phyloP scores from a whole-genome alignment of 2,329 filamentous ascomycete genomes.

The Zymoseptoria passerinii region DNA sequence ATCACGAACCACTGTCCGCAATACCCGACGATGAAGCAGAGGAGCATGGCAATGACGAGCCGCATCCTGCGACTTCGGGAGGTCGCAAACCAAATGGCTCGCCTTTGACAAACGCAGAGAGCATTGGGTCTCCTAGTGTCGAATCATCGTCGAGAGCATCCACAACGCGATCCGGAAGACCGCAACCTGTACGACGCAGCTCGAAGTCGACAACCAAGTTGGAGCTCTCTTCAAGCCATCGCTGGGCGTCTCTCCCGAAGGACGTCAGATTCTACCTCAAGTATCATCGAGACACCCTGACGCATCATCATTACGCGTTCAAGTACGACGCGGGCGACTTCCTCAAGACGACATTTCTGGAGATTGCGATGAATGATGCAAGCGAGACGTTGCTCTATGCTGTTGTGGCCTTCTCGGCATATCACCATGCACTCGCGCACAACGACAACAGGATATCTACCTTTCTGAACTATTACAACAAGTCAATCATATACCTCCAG shows the following conservation, averaged over 20 bases:
- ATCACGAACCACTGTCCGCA: conserved; percentile 32
- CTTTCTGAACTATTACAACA: conserved; percentile 86
- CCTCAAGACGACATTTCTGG: conserved; percentile 61
- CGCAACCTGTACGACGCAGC: conserved; percentile 13
- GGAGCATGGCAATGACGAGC: conserved; percentile 28
- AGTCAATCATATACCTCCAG: conserved; percentile 69
- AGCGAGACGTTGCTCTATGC: conserved; percentile 65
- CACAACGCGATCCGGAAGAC: conserved; percentile 28
- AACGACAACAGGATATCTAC: conserved; percentile 65
- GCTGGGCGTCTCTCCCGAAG: conserved; percentile 32
- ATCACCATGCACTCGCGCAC: conserved; percentile 67
- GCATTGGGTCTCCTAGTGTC: conserved; percentile 6
- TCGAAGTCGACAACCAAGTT: conserved; percentile 17
- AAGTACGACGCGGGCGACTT: conserved; percentile 64
- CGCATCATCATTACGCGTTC: conserved; percentile 73
- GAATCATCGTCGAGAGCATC: conserved; percentile 44
- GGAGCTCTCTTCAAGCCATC: conserved; percentile 19
- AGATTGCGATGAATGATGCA: conserved; percentile 66
- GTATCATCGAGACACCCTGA: conserved; percentile 71
- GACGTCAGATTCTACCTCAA: conserved; percentile 71
- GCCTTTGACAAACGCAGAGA: conserved; percentile 27
- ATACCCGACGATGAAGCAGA: conserved; percentile 42
- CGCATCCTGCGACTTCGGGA: conserved; percentile 20
- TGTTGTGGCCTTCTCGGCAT: conserved; percentile 79
- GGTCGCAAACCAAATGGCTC: conserved; percentile 32